These are phyloP conservation scores for Fusarium albidum DNA, from an alignment of 2,329 filamentous ascomycete species.

Conservation along the genomic window DNA sequence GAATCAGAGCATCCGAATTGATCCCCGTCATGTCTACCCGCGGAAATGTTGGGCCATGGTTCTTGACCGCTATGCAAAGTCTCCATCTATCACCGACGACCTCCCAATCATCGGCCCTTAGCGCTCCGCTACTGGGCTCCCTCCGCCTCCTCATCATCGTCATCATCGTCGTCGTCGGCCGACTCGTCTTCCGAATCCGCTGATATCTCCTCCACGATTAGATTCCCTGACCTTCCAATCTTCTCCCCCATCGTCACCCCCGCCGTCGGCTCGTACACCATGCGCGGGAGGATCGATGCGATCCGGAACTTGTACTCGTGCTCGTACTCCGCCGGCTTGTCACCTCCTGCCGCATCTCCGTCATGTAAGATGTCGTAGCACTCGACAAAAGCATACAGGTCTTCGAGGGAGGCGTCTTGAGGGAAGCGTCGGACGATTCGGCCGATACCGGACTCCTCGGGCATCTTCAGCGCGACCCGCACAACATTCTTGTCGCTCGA, in stretches of 20 bases:
- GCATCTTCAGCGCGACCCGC: constrained; percentile 73
- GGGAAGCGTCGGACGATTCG: constrained; percentile 81
- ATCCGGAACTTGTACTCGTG: constrained; percentile 88
- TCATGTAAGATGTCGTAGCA: constrained; percentile 75
- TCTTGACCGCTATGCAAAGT: constrained; percentile 26
- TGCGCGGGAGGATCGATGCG: constrained; percentile 84
- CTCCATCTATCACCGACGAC: constrained; percentile 6
- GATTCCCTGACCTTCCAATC: constrained; percentile 83
- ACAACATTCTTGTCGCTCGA: constrained; percentile 72
- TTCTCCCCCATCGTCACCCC: constrained; percentile 73
- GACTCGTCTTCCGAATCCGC: constrained; percentile 48
- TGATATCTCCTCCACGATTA: constrained; percentile 79
- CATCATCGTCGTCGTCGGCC: constrained; percentile 40
- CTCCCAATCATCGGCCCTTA: constrained; percentile 12
- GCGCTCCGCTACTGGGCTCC: constrained; percentile 26
- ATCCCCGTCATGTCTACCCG: neutral
- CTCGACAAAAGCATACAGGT: constrained; percentile 95
- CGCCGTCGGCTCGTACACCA: constrained; percentile 76
- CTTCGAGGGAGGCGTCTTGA: constrained; percentile 76
- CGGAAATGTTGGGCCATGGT: constrained; percentile 5
- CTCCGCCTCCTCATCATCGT: constrained; percentile 38
- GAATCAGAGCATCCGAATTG: too few species aligned
- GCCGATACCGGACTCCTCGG: constrained; percentile 67
- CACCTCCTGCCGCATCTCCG: constrained; percentile 40
- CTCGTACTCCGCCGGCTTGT: constrained; percentile 71